These are phyloP conservation scores for Phalaenopsis equestris DNA, from an alignment of 106 monocot species.

Conservation along the genomic window DNA sequence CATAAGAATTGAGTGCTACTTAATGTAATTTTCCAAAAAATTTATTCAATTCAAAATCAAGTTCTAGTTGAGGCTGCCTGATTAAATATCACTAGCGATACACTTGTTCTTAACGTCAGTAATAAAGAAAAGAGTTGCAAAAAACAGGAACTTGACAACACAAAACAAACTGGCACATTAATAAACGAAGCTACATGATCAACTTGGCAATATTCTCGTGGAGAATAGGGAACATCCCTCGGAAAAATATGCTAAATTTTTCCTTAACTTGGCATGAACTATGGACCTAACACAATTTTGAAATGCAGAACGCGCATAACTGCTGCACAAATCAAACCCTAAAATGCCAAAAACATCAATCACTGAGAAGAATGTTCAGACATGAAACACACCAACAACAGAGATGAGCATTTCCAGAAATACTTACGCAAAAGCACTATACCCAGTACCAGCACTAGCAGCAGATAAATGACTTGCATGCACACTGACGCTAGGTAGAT, in stretches of 20 bases:
- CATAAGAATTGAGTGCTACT: too few species aligned
- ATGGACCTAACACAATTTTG: not conserved
- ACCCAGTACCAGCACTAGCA: constrained; percentile 79
- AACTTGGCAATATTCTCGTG: not conserved
- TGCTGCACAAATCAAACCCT: not conserved
- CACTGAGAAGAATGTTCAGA: not conserved
- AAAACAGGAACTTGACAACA: too few species aligned
- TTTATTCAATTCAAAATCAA: too few species aligned
- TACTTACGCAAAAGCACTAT: constrained; percentile 93
- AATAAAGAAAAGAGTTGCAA: too few species aligned
- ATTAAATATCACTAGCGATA: too few species aligned
- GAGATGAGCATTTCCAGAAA: not conserved
- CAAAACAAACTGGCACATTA: not conserved
- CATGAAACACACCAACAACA: not conserved
- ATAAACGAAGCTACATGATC: not conserved
- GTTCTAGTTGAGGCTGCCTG: too few species aligned
- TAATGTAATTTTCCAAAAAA: too few species aligned
- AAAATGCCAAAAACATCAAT: not conserved
- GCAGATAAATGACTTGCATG: constrained; percentile 57
- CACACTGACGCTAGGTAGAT: constrained; percentile 24
- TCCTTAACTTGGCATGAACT: not conserved
- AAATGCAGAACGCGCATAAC: not conserved
- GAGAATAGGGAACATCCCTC: not conserved
- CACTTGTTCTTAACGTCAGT: too few species aligned
- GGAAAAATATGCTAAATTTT: not conserved